phyloP scores from a whole-genome alignment of 164 flowering plant species.

The Stephania cephalantha region DNA sequence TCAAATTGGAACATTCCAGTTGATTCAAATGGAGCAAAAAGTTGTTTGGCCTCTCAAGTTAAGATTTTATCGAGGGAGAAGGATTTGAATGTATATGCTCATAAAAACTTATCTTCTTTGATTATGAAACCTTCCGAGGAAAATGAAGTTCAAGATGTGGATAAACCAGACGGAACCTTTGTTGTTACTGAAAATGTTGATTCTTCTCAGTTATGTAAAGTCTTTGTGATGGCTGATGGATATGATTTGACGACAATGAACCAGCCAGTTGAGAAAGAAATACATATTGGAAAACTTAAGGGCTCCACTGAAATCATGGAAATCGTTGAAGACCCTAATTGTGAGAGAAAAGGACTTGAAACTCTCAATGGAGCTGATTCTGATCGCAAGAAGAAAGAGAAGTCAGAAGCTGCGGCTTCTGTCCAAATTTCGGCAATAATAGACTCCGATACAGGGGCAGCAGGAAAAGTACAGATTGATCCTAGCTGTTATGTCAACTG shows the following conservation, averaged over 20 bases:
- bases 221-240: conserved; percentile 16
- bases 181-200: conserved; percentile 14
- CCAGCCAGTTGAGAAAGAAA: conserved; percentile 19
- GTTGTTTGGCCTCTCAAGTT: conserved; percentile 17
- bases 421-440: conserved; percentile 7
- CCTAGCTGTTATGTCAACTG: conserved; percentile 43
- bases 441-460: conserved; percentile 17
- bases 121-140: conserved; percentile 21
- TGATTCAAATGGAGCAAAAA: conserved; percentile 23
- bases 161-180: conserved; percentile 16
- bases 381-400: conserved; percentile 20
- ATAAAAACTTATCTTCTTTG: neutral
- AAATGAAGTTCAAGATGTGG: conserved; percentile 17
- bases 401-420: conserved; percentile 13
- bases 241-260: conserved; percentile 16
- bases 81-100: conserved; percentile 13
- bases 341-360: conserved; percentile 17
- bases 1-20: conserved; percentile 43
- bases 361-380: conserved; percentile 12
- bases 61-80: conserved; percentile 12
- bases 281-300: conserved; percentile 31
- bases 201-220: conserved; percentile 17
- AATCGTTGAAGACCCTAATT: conserved; percentile 11
- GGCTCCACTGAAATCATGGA: conserved; percentile 41
- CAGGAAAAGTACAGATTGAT: conserved; percentile 20